A percentile compares a stretch with the other conserved stretches of the same genome.
These are phyloP conservation scores for Ophiocordyceps sinensis DNA, from an alignment of 2,329 filamentous ascomycete species.

Conservation along the genomic window DNA sequence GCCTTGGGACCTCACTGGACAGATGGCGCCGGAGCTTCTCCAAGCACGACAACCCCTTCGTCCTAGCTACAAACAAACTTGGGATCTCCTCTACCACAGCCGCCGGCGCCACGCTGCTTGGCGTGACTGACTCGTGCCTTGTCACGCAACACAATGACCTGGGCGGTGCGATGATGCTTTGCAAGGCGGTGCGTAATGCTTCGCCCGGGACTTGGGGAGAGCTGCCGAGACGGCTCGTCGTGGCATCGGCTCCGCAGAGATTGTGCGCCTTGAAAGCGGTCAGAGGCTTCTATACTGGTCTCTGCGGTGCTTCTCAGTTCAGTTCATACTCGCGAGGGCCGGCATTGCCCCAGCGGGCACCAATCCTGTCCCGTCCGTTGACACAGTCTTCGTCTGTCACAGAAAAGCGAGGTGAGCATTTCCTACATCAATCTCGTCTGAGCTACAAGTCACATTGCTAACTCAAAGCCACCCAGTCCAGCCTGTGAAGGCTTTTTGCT, in stretches of 20 bases:
- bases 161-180: constrained; percentile 7
- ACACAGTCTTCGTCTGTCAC: neutral
- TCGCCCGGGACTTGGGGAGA: constrained; percentile 2
- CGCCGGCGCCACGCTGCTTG: too few relatives aligned
- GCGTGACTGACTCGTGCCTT: too few relatives aligned
- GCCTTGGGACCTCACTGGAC: neutral
- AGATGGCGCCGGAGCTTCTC: too few relatives aligned
- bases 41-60: too few relatives aligned
- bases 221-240: neutral
- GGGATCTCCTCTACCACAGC: too few relatives aligned
- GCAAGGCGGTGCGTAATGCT: constrained; percentile 7
- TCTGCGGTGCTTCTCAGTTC: neutral
- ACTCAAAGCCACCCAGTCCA: neutral
- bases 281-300: neutral
- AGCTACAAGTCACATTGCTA: neutral
- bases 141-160: constrained; percentile 3
- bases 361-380: neutral
- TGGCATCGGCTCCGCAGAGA: neutral
- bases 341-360: neutral
- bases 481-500: neutral
- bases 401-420: neutral
- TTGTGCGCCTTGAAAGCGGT: constrained; percentile 3
- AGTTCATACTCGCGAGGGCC: neutral
- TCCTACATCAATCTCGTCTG: neutral
- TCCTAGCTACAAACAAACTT: too few relatives aligned